Base-by-base conservation (phyloP, 2,329 filamentous ascomycete genomes). In the Penicillium decumbens region DNA sequence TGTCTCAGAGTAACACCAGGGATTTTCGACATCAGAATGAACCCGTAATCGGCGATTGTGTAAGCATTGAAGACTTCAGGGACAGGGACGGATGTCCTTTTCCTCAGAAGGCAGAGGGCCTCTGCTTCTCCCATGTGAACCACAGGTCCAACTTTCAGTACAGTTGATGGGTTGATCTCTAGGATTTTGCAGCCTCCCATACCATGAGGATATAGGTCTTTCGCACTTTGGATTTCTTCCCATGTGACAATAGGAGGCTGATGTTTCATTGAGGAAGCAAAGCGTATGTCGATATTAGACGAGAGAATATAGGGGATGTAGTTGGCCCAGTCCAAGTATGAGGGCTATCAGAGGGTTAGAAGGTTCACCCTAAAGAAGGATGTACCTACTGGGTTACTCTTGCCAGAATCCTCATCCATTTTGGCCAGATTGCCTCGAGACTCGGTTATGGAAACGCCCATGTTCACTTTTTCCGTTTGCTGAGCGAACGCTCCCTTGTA, bases 51-150 rank as follows among this genome's bases (percentile, higher is more conserved):
- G 3, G 12, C 48, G 30, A 56, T 52, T 13, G 38, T 45, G 28
- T 56, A 58, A 23, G 53, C 47, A 42, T 49, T 58, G 25, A 47
- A 44, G 30, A 52, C 43, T 46, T 47, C 23, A 28, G 53, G 53
- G 12, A 56, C 54, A 15, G 45, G 49, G 18, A 48, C 41, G 27
- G 41, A 38, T 35, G 50, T 50, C 20, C 15, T 44, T 43, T 38
- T 24, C 25, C 29, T 32, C 9, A 55, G 6, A 35, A 53, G 44
- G 43, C 15, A 38, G n/a, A 53, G 24, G 8, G 53, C 44, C 13
- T 53, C 50, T 12, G 47, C 50, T 53, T 50, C 44, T 41, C 47
- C 29, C 47, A 55, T 55, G 6, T 50, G 29, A 37, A 53, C 44
- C 24, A 20, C 37, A 18, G 20, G 38, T 23, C 47, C 50, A 3